Base-by-base conservation (phyloP, 805 yeast species). In the Teunomyces stri region DNA sequence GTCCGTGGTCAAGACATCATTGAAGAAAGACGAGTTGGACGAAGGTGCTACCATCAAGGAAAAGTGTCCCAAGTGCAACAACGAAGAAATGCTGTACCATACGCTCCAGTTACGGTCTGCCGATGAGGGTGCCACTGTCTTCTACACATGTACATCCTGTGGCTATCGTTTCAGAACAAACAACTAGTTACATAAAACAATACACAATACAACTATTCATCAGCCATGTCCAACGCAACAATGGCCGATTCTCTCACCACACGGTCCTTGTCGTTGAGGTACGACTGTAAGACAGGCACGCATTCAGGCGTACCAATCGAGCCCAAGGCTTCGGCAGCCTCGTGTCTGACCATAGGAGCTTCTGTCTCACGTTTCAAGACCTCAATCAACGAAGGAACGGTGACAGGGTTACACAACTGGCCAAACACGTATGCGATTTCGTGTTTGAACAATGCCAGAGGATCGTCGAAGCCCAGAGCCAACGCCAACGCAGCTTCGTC, bases 321-420 rank as follows among this genome's bases (percentile, higher is more conserved):
- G 22, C 99, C 99, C 59, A 95, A 78, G 21, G 99, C 99, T 72
- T 94, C 99, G 21, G 98, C 99, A 49, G 98, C 99, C 73, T 94
- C 99, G 65, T 94, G 99, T 72, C 99, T 86, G 29, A 95, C 99
- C 99, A 94, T 94, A 53, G 95, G 96, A 45, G 96, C 98, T 73
- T 94, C 97, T 12, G 69, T 62, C 50, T 76, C 80, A 66, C 88
- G 81, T 57, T 82, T 82, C 58, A 95, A 78, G 3, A 94, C 89
- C 69, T 88, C 84, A 48, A 89, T 78, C 52, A 95, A 79, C 16
- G 92, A 76, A 34, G 97, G 96, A 30, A 94, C 96, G 33, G 95
- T 84, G 31, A 84, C 88, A 22, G 98, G 97, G 68, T 88, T 89
- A 65, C 96, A 87, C 64, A 94, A 76, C 75, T 94, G 99, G 45